These are phyloP conservation scores for Carex pumila DNA, from an alignment of 176 grass and related monocot genomes.

Conservation along the genomic window DNA sequence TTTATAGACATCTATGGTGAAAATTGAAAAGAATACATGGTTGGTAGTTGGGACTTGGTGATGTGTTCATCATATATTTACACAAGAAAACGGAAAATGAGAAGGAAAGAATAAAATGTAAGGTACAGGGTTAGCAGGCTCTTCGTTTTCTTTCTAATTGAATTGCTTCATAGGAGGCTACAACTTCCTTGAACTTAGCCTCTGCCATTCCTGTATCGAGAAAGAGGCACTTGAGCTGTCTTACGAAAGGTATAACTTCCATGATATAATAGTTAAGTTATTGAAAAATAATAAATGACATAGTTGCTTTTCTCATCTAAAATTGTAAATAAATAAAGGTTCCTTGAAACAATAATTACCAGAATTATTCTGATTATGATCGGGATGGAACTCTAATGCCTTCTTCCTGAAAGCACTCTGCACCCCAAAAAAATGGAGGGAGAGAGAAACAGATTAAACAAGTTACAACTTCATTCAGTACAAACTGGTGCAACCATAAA, in stretches of 20 bases:
- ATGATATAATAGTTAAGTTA: constrained; percentile 1
- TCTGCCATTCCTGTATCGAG: constrained; percentile 51
- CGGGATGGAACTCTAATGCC: constrained; percentile 83
- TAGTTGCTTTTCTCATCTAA: not conserved
- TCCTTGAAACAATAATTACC: constrained; percentile 17
- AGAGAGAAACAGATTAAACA: constrained; percentile 12
- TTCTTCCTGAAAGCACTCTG: constrained; percentile 80
- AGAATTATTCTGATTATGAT: constrained; percentile 77
- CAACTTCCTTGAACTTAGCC: constrained; percentile 81
- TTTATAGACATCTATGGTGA: not conserved
- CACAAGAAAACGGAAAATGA: not conserved
- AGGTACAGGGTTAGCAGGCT: constrained; percentile 34
- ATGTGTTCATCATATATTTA: constrained; percentile 3
- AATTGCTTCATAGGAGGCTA: constrained; percentile 80
- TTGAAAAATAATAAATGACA: not conserved
- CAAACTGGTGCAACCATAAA: not conserved
- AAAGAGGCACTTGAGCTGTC: not conserved
- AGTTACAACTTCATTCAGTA: not conserved
- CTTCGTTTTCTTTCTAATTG: constrained; percentile 45
- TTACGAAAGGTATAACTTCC: not conserved
- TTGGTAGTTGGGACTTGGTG: not conserved
- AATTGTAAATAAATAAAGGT: not conserved
- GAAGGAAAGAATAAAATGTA: not conserved
- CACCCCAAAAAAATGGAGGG: constrained; percentile 22
- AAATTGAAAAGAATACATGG: not conserved